Percentiles rank a stretch among this genome's conserved stretches.
Conservation (phyloP, 805 yeast species). For the Wickerhamomyces queroliae region DNA sequence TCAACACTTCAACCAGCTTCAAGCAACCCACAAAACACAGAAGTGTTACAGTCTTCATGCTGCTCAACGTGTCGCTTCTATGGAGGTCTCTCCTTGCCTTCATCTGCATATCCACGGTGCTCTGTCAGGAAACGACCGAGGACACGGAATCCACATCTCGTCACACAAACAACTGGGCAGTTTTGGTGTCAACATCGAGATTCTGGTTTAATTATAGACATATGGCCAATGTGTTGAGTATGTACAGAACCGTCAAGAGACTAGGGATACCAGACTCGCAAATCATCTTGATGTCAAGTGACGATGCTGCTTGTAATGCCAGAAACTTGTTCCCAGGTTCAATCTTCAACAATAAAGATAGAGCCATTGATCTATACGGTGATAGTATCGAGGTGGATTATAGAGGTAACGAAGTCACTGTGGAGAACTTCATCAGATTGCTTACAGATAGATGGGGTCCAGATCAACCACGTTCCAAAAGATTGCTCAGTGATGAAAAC, state of each 20-base stretch:
- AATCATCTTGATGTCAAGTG: constrained; percentile 91
- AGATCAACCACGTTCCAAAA: constrained; percentile 87
- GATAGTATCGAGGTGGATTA: constrained; percentile 94
- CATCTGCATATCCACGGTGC: not conserved
- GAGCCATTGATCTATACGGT: constrained; percentile 89
- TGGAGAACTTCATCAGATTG: constrained; percentile 88
- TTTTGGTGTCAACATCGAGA: constrained; percentile 88
- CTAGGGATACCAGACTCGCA: constrained; percentile 98
- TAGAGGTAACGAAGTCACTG: constrained; percentile 97
- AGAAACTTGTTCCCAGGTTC: constrained; percentile 95
- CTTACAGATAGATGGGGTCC: constrained; percentile 95
- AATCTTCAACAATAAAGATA: constrained; percentile 89
- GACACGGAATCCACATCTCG: constrained; percentile 20
- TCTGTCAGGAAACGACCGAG: not conserved
- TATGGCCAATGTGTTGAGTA: constrained; percentile 91
- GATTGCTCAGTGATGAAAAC: constrained; percentile 87
- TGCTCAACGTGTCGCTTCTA: no score
- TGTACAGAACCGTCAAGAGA: constrained; percentile 93
- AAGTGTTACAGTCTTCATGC: no score
- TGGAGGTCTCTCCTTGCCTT: not conserved
- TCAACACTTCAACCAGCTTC: no score
- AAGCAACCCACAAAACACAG: no score
- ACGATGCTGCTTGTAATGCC: constrained; percentile 96
- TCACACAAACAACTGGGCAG: constrained; percentile 75
- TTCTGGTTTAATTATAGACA: constrained; percentile 99